These are phyloP conservation scores for Aspergillus diversus DNA, from an alignment of 495 filamentous ascomycete genomes.

Conservation along the genomic window DNA sequence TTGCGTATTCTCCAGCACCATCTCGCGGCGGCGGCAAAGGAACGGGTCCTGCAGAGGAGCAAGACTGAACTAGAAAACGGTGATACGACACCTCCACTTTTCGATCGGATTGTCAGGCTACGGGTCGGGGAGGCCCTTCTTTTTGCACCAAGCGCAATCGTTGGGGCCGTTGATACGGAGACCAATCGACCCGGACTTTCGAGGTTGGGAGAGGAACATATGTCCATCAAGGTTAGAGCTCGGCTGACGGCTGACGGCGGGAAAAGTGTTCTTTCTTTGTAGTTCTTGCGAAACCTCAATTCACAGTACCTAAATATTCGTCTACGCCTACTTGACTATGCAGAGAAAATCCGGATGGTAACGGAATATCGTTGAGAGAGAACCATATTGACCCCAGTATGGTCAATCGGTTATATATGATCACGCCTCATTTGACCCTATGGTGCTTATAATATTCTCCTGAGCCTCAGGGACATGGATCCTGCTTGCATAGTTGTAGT, in stretches of 20 bases:
- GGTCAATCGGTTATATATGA: too few relatives aligned
- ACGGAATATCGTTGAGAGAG: too few relatives aligned
- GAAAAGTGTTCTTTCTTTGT: slow-evolving; percentile 19
- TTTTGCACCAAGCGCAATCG: slow-evolving; percentile 61
- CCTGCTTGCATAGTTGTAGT: too few relatives aligned
- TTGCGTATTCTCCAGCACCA: slow-evolving; percentile 61
- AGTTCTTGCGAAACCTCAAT: not conserved
- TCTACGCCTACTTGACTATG: too few relatives aligned
- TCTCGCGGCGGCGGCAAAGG: slow-evolving; percentile 51
- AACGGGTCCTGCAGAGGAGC: slow-evolving; percentile 4
- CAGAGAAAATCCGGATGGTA: too few relatives aligned
- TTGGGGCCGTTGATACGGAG: slow-evolving; percentile 5
- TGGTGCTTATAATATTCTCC: too few relatives aligned
- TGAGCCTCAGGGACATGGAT: too few relatives aligned
- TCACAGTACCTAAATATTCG: too few relatives aligned
- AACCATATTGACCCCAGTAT: too few relatives aligned
- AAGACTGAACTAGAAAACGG: not conserved
- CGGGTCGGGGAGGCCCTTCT: slow-evolving; percentile 63
- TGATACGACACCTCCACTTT: slow-evolving; percentile 7
- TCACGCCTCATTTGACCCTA: too few relatives aligned
- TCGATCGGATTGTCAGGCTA: slow-evolving; percentile 56
- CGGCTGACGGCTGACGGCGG: slow-evolving; percentile 27
- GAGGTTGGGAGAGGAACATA: slow-evolving; percentile 13
- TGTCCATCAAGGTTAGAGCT: slow-evolving; percentile 20
- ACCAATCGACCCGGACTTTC: slow-evolving; percentile 10